Percentiles rank a stretch among this genome's conserved stretches.
Conservation (phyloP, 768 basidiomycete genomes). For the Termitomyces sp. region DNA sequence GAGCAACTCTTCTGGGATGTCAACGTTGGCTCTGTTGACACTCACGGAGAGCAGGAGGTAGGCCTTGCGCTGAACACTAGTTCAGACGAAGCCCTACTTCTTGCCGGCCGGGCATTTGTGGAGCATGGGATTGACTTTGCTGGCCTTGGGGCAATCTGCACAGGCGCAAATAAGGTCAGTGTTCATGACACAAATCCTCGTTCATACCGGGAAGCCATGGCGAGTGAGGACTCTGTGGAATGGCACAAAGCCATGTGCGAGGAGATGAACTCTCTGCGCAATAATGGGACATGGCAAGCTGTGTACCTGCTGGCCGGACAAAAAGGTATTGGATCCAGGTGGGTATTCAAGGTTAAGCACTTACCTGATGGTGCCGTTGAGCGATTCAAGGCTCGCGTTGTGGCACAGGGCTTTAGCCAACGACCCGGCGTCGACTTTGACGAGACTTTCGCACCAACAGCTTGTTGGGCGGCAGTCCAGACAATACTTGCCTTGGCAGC, state of each 20-base stretch:
- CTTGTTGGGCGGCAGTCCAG: constrained; percentile 14
- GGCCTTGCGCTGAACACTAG: background rate
- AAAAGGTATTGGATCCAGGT: constrained; percentile 30
- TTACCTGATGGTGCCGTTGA: constrained; percentile 35
- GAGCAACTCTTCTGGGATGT: background rate
- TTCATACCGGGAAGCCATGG: constrained; percentile 19
- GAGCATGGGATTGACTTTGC: background rate
- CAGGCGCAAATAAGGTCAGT: constrained; percentile 1
- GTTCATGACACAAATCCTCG: constrained; percentile 1
- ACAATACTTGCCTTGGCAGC: constrained; percentile 22
- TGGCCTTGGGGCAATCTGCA: background rate
- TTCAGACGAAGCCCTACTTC: background rate
- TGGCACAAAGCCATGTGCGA: constrained; percentile 24
- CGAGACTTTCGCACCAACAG: constrained; percentile 33
- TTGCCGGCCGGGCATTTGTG: background rate
- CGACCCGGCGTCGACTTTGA: constrained; percentile 34
- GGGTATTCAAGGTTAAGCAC: constrained; percentile 41
- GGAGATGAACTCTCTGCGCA: constrained; percentile 22
- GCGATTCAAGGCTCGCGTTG: constrained; percentile 35
- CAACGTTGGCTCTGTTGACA: background rate
- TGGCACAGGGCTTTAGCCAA: constrained; percentile 38
- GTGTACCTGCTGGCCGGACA: constrained; percentile 28
- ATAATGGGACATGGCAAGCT: constrained; percentile 31
- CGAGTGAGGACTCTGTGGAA: constrained; percentile 16
- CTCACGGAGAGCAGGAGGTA: background rate